A percentile compares a stretch with the other conserved stretches of the same genome.
These are phyloP conservation scores for Psidium guajava DNA, from an alignment of 345 rosid genomes.

Conservation along the genomic window DNA sequence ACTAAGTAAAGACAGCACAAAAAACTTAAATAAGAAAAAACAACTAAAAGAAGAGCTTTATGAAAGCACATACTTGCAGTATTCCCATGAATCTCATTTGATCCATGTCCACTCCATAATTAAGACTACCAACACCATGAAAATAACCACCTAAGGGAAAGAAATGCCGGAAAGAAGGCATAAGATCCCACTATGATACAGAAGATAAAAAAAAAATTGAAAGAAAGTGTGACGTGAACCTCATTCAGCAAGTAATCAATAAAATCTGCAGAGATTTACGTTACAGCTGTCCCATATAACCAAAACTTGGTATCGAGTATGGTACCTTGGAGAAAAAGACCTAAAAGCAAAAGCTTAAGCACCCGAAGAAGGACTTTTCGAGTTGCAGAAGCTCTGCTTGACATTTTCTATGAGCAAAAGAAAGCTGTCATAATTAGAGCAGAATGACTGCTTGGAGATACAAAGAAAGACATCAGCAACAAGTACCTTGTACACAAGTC, in stretches of 20 bases:
- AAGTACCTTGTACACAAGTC: conserved; percentile 64
- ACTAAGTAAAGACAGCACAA: background rate
- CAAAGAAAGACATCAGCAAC: background rate
- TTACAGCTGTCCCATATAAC: background rate
- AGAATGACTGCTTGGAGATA: background rate
- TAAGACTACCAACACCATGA: conserved; percentile 52
- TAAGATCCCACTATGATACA: background rate
- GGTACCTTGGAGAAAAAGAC: conserved; percentile 80
- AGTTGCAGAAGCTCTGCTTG: conserved; percentile 47
- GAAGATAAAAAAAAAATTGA: background rate
- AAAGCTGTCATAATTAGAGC: background rate
- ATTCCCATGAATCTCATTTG: conserved; percentile 71
- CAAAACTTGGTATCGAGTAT: background rate
- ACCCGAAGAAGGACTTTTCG: conserved; percentile 52
- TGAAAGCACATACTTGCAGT: conserved; percentile 45
- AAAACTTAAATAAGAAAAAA: background rate
- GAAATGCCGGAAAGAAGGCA: background rate
- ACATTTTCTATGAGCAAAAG: conserved; percentile 27
- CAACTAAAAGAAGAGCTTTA: background rate
- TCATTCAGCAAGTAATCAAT: background rate
- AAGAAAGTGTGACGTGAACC: background rate
- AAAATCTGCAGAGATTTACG: background rate
- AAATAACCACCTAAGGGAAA: conserved; percentile 60
- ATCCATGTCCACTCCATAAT: conserved; percentile 48
- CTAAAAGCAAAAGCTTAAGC: conserved; percentile 45